phyloP scores from a whole-genome alignment of 31 red algal genomes.

The Endocladia muricata region DNA sequence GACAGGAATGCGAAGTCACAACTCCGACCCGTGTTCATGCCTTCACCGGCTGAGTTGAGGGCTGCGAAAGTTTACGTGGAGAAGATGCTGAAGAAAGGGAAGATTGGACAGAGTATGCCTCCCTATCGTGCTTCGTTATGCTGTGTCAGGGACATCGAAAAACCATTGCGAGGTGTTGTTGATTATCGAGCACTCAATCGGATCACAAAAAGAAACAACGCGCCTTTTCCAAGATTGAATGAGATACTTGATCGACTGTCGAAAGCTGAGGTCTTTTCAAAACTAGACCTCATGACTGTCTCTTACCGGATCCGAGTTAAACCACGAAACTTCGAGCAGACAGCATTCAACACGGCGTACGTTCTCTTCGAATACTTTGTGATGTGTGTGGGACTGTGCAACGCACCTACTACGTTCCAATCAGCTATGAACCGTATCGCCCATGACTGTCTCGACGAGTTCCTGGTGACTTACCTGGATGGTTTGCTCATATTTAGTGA shows the following conservation, averaged over 20 bases:
- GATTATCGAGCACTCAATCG: neutral
- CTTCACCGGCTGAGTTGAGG: conserved; percentile 6
- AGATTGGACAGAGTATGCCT: neutral
- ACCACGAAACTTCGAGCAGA: neutral
- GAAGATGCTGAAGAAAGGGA: conserved; percentile 20
- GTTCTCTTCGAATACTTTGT: conserved; percentile 10
- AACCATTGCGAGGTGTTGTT: conserved; percentile 3
- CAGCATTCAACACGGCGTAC: conserved; percentile 13
- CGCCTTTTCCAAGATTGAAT: neutral
- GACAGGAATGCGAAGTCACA: neutral
- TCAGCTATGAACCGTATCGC: neutral
- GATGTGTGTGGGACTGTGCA: conserved; percentile 12
- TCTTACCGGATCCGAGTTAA: neutral
- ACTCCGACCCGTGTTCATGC: neutral
- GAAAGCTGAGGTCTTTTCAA: conserved; percentile 2
- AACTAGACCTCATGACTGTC: neutral
- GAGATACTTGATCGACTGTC: neutral
- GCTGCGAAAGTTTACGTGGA: neutral
- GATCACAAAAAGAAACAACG: neutral
- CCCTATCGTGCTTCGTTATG: conserved; percentile 16
- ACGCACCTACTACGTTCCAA: neutral
- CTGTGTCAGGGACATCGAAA: neutral
- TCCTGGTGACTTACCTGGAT: neutral
- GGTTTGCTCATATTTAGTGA: conserved; percentile 12
- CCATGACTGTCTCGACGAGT: conserved; percentile 4